phyloP scores from a whole-genome alignment of 768 basidiomycete genomes.

The Leucocoprinus sp. region DNA sequence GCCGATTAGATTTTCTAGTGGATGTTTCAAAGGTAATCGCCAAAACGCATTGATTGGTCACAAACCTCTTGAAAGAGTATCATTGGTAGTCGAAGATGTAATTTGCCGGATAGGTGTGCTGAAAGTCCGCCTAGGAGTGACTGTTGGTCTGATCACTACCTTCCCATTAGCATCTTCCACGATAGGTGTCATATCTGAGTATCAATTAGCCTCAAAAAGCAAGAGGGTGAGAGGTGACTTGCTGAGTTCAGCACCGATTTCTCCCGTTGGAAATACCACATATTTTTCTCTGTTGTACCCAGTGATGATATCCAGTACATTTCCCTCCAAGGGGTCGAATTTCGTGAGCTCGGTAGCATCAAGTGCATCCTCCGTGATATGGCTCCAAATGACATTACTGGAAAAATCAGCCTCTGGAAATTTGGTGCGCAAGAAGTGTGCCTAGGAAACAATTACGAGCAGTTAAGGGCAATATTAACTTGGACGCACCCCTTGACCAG shows the following conservation, averaged over 20 bases:
- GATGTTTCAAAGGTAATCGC: neutral
- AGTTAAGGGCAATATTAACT: neutral
- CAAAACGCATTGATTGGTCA: neutral
- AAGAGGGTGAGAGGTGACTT: slow-evolving; percentile 17
- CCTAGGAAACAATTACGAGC: slow-evolving; percentile 29
- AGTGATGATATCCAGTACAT: slow-evolving; percentile 37
- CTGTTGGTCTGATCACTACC: slow-evolving; percentile 31
- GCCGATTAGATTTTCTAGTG: slow-evolving; percentile 25
- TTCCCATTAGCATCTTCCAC: slow-evolving; percentile 18
- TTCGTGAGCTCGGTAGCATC: slow-evolving; percentile 23
- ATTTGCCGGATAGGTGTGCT: slow-evolving; percentile 67
- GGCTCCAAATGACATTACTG: slow-evolving; percentile 52
- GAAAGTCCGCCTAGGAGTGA: slow-evolving; percentile 37
- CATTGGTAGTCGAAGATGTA: slow-evolving; percentile 14
- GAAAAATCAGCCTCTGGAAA: slow-evolving; percentile 72
- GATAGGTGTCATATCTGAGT: slow-evolving; percentile 43
- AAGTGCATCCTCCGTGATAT: slow-evolving; percentile 40
- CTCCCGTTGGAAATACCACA: slow-evolving; percentile 59
- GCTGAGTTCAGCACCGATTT: slow-evolving; percentile 55
- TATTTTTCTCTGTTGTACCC: slow-evolving; percentile 14
- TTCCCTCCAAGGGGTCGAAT: slow-evolving; percentile 55
- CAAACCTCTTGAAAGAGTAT: neutral
- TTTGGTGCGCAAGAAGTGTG: slow-evolving; percentile 62
- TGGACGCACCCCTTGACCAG: slow-evolving; percentile 59
- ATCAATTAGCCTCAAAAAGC: slow-evolving; percentile 3